Evolutionary conservation across 768 basidiomycete genomes (phyloP).

Genomic region (Mycena albidolilacea): DNA sequence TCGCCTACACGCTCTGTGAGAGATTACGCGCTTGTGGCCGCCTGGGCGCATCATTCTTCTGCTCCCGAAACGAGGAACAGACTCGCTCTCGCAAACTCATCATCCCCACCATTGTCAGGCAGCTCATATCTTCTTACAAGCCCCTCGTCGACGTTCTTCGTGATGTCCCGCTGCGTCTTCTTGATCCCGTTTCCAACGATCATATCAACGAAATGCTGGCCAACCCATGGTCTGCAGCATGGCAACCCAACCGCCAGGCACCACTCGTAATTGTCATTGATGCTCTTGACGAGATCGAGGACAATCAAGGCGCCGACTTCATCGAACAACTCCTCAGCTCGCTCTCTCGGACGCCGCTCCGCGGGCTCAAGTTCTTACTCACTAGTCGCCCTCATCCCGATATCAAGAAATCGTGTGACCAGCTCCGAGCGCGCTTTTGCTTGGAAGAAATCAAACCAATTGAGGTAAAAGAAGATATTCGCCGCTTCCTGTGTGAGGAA

Average conservation of each 20-base stretch:
- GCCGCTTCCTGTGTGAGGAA: too few species aligned
- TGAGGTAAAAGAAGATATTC: too few species aligned
- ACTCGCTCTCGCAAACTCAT: slow-evolving; percentile 2
- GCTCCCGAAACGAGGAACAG: slow-evolving; percentile 18
- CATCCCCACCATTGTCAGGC: slow-evolving; percentile 21
- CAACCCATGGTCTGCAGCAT: slow-evolving; percentile 17
- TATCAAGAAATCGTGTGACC: neutral
- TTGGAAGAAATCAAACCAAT: too few species aligned
- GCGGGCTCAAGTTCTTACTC: slow-evolving; percentile 16
- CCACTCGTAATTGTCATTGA: slow-evolving; percentile 18
- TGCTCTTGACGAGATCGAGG: slow-evolving; percentile 20
- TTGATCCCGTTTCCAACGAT: neutral
- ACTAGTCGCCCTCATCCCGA: slow-evolving; percentile 23
- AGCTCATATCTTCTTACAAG: slow-evolving; percentile 1
- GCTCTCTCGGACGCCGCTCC: neutral
- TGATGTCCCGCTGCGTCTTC: neutral
- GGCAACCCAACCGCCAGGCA: slow-evolving; percentile 23
- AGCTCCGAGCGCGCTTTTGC: too few species aligned
- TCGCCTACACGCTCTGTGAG: slow-evolving; percentile 33
- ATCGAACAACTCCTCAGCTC: slow-evolving; percentile 10
- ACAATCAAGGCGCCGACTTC: slow-evolving; percentile 28
- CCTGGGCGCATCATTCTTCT: slow-evolving; percentile 25
- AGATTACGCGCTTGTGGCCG: neutral
- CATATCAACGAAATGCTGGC: slow-evolving; percentile 5
- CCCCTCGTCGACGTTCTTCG: neutral